Conservation (phyloP, 2,329 filamentous ascomycete species). For the Eutypa lata region DNA sequence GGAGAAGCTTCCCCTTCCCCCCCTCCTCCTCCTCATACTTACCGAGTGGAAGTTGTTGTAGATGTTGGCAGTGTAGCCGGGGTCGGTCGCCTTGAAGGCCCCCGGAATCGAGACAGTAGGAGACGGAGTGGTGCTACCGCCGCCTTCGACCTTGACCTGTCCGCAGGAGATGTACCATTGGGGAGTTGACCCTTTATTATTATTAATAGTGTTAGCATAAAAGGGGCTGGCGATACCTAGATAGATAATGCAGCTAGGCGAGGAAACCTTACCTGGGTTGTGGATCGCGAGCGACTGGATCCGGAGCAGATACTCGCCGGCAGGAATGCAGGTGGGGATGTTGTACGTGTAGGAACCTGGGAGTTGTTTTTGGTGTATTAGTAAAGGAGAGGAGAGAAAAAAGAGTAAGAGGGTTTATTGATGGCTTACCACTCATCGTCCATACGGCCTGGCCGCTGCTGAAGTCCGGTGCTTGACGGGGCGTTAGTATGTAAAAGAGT, state of each 20-base stretch:
- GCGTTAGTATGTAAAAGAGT: constrained; percentile 5
- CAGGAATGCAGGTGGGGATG: constrained; percentile 50
- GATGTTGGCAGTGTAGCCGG: constrained; percentile 34
- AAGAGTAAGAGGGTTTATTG: neutral
- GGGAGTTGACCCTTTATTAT: constrained; percentile 29
- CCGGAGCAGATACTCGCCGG: constrained; percentile 57
- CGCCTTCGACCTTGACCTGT: constrained; percentile 43
- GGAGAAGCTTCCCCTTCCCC: neutral
- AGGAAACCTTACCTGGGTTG: constrained; percentile 33
- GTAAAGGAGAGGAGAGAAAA: no score
- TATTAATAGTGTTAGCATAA: no score
- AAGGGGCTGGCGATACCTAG: no score
- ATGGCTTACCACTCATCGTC: constrained; percentile 29
- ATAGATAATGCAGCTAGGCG: neutral
- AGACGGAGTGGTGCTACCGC: constrained; percentile 30
- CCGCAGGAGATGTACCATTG: constrained; percentile 46
- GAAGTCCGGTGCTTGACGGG: constrained; percentile 27
- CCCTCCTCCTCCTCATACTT: neutral
- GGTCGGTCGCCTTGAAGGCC: constrained; percentile 38
- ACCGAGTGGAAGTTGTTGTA: constrained; percentile 23
- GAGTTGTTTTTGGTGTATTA: no score
- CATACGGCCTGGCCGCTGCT: constrained; percentile 29
- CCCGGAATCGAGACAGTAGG: constrained; percentile 39
- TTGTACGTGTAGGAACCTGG: constrained; percentile 32
- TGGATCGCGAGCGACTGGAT: constrained; percentile 62